phyloP scores from a whole-genome alignment of 345 rosid species.

The Durio zibethinus region DNA sequence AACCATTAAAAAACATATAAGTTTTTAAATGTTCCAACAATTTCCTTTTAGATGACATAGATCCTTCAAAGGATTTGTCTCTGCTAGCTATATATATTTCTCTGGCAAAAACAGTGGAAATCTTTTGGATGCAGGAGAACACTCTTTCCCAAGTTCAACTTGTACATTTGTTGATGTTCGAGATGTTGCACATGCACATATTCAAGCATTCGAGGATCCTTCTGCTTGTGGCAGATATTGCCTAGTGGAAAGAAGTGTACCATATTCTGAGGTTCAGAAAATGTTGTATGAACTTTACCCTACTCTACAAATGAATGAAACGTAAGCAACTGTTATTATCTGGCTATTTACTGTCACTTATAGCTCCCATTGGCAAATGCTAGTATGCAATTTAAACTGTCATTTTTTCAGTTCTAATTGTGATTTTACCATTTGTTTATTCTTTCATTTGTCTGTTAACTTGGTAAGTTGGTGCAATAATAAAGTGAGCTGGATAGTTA shows the following conservation, averaged over 20 bases:
- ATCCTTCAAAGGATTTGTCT: background rate
- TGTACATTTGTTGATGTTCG: slow-evolving; percentile 42
- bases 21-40: too few species aligned
- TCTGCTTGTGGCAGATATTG: slow-evolving; percentile 40
- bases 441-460: background rate
- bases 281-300: slow-evolving; percentile 23
- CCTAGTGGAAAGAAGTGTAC: slow-evolving; percentile 21
- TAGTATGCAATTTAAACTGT: background rate
- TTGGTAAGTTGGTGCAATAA: background rate
- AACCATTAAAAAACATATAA: too few species aligned
- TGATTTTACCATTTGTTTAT: background rate
- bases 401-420: background rate
- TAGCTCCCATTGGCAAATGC: background rate
- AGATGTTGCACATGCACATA: slow-evolving; percentile 46
- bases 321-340: slow-evolving; percentile 22
- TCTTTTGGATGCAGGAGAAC: slow-evolving; percentile 15
- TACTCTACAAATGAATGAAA: background rate
- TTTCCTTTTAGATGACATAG: too few species aligned
- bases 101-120: background rate
- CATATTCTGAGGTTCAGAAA: slow-evolving; percentile 5
- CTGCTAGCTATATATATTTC: background rate
- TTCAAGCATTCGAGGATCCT: slow-evolving; percentile 43
- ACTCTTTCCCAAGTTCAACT: background rate
- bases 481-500: too few species aligned
- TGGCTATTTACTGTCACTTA: background rate